These are phyloP conservation scores for Quercus aquifolioides DNA, from an alignment of 306 rosid species.

Conservation along the genomic window DNA sequence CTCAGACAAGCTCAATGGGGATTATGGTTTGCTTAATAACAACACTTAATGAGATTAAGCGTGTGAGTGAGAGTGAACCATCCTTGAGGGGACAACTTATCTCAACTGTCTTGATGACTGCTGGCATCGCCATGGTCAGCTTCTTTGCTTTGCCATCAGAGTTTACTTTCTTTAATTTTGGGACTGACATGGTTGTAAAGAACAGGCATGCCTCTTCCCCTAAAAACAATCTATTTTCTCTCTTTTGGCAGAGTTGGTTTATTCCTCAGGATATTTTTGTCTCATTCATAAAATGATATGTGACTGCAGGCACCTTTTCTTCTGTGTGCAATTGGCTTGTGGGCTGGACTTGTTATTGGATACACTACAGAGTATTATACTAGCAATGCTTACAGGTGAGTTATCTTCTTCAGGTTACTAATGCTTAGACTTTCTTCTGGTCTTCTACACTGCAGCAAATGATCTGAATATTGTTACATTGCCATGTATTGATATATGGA, in stretches of 20 bases:
- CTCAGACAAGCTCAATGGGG: constrained; percentile 67
- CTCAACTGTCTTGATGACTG: constrained; percentile 55
- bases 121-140: constrained; percentile 49
- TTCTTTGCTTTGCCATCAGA: constrained; percentile 62
- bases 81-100: constrained; percentile 56
- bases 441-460: constrained; percentile 5
- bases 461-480: background rate
- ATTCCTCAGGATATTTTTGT: background rate
- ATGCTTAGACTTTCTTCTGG: too few relatives aligned
- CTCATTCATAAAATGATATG: constrained; percentile 9
- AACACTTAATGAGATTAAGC: constrained; percentile 48
- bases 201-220: constrained; percentile 42
- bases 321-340: constrained; percentile 50
- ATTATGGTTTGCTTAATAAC: constrained; percentile 63
- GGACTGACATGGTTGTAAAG: constrained; percentile 45
- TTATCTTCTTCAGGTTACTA: too few relatives aligned
- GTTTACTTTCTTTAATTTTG: constrained; percentile 57
- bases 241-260: background rate
- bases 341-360: too few relatives aligned
- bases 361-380: too few relatives aligned
- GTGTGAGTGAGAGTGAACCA: constrained; percentile 45
- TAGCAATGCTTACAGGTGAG: too few relatives aligned
- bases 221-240: background rate
- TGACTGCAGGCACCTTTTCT: constrained; percentile 63
- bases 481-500: background rate